These are phyloP conservation scores for Wickerhamiella azyma DNA, from an alignment of 805 yeast species.

Conservation along the genomic window DNA sequence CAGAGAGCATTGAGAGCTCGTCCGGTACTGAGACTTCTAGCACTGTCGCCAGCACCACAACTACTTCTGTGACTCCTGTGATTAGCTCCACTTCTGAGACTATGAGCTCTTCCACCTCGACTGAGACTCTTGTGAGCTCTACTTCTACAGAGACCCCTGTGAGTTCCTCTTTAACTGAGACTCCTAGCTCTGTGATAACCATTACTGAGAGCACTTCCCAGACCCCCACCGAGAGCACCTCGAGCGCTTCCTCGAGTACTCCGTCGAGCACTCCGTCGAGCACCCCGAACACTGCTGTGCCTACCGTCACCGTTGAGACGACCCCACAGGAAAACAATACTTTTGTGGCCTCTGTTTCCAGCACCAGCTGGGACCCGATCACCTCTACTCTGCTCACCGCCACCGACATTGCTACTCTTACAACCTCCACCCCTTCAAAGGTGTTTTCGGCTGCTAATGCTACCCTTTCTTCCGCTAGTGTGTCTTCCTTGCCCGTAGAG, in stretches of 20 bases:
- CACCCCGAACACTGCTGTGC: neutral
- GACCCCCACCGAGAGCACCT: no score
- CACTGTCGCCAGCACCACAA: neutral
- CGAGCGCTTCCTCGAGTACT: neutral
- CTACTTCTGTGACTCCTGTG: no score
- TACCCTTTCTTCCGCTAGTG: neutral
- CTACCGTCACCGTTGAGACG: neutral
- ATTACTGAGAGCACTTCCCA: no score
- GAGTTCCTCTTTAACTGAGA: no score
- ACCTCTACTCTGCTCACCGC: no score
- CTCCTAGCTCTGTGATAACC: no score
- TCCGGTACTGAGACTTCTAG: neutral
- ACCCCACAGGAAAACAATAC: neutral
- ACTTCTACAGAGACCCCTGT: neutral
- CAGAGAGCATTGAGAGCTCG: neutral
- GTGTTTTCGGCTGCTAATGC: no score
- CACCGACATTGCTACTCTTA: no score
- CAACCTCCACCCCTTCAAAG: no score
- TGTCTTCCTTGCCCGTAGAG: neutral
- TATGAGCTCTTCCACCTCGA: no score
- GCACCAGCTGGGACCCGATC: no score
- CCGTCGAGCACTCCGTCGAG: neutral
- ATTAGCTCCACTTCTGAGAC: neutral
- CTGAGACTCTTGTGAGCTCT: neutral
- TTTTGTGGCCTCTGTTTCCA: no score